Evolutionary conservation across 2,329 filamentous ascomycete genomes (phyloP).

Genomic region (Botrytis aclada): DNA sequence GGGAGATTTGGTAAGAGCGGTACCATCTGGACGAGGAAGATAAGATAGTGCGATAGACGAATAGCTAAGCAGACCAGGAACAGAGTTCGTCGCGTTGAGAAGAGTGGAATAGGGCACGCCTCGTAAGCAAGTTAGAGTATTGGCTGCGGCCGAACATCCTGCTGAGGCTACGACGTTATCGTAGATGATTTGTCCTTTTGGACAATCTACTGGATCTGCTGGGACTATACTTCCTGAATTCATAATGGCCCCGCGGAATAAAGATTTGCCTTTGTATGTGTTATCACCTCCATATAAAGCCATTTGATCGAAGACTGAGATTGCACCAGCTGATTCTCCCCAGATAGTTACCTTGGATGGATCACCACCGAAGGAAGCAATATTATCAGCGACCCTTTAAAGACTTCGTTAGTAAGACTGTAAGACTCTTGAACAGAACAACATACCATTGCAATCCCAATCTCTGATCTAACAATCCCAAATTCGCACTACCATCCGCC

Average conservation of each 20-base stretch:
- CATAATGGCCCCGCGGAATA: slow-evolving; percentile 80
- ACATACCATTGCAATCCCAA: slow-evolving; percentile 64
- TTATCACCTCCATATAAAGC: slow-evolving; percentile 68
- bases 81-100: slow-evolving; percentile 65
- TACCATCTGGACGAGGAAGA: slow-evolving; percentile 69
- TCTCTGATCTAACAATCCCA: slow-evolving; percentile 71
- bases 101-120: slow-evolving; percentile 56
- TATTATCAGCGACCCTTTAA: slow-evolving; percentile 62
- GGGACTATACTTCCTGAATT: slow-evolving; percentile 64
- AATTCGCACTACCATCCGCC: slow-evolving; percentile 63
- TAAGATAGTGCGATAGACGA: slow-evolving; percentile 68
- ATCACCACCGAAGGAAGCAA: slow-evolving; percentile 69
- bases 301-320: slow-evolving; percentile 76
- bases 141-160: slow-evolving; percentile 56
- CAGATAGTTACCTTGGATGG: slow-evolving; percentile 44
- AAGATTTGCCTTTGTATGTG: slow-evolving; percentile 68
- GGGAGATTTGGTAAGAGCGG: slow-evolving; percentile 58
- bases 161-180: slow-evolving; percentile 57
- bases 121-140: slow-evolving; percentile 66
- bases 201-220: slow-evolving; percentile 60
- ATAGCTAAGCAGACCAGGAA: slow-evolving; percentile 66
- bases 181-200: slow-evolving; percentile 64
- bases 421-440: background rate
- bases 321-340: slow-evolving; percentile 57
- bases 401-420: background rate